phyloP scores from a whole-genome alignment of 192 early-diverging fungal genomes.

The Gryganskiella cystojenkinii region DNA sequence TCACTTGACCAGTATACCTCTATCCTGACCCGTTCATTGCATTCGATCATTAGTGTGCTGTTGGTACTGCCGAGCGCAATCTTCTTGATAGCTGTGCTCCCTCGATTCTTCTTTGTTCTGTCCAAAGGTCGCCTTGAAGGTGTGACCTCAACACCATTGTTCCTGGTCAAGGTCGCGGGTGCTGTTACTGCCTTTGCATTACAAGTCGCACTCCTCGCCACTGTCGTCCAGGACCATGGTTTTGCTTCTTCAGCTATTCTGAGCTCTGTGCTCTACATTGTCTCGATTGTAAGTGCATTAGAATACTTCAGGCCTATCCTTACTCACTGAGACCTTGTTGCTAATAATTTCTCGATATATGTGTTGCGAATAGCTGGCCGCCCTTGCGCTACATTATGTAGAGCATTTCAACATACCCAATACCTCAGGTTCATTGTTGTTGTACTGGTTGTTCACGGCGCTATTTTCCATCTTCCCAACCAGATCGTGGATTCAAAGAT shows the following conservation, averaged over 20 bases:
- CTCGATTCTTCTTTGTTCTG: slow-evolving; percentile 10
- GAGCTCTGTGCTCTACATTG: slow-evolving; percentile 11
- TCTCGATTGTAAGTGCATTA: slow-evolving; percentile 12
- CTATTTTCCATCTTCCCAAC: slow-evolving; percentile 20
- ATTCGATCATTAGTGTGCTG: slow-evolving; percentile 8
- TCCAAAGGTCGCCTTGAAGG: slow-evolving; percentile 18
- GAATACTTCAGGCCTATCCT: neutral
- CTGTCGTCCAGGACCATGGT: neutral
- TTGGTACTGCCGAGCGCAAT: slow-evolving; percentile 4
- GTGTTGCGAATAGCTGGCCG: slow-evolving; percentile 5
- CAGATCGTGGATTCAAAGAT: slow-evolving; percentile 11
- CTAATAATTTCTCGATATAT: neutral
- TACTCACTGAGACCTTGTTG: neutral
- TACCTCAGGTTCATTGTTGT: neutral
- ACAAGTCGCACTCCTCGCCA: slow-evolving; percentile 10
- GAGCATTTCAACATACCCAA: slow-evolving; percentile 32
- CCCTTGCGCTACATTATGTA: slow-evolving; percentile 10
- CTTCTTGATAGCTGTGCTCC: slow-evolving; percentile 7
- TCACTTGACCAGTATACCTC: neutral
- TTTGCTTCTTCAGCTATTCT: slow-evolving; percentile 7
- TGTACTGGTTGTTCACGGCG: slow-evolving; percentile 22
- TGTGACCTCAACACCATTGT: slow-evolving; percentile 7
- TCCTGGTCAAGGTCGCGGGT: slow-evolving; percentile 8
- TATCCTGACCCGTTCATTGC: neutral
- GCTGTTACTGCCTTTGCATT: slow-evolving; percentile 2